Evolutionary conservation across 495 filamentous ascomycete genomes (phyloP), one percentile per base, ranked within the genome.

Genomic region (Talaromyces wortmannii): DNA sequence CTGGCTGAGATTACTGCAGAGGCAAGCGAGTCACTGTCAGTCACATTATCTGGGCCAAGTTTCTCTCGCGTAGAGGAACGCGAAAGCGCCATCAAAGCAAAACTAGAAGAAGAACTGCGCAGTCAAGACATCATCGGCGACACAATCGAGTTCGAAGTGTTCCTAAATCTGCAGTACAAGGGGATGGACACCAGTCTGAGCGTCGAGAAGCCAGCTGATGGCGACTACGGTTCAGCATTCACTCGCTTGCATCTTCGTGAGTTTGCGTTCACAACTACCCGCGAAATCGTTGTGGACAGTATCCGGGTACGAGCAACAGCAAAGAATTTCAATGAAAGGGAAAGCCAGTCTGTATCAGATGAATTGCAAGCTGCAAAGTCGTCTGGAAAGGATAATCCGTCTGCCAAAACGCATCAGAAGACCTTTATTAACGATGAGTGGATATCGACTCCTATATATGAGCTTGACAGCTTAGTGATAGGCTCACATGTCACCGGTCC

Each of bases 381-480:
- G 10, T 73, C 74, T n/a, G 78, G 76, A 56, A 79, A 78, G 40
- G 70, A 75, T 49, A 89, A 94, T 62, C 83, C 90, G 55, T 83
- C 83, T 6, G 85, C 85, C 1, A 79, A 91, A 7, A 88, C 88
- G 63, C 83, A 81, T 31, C 90, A 94, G 67, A 91, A 89, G 68
- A 76, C 94, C 1, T 89, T 95, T 45, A 88, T 80, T 29, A 82
- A 89, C 61, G 90, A 90, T 29, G 72, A 79, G 40, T 95, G 94
- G 72, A 74, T 83, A 58, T 82, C 92, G 42, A 97, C 94, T 0
- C 85, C 90, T 0, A 84, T 98, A 47, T 97, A 91, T 68, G 87
- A 88, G 60, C 78, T 98, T 0, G 83, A 88, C 53, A 83, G 91
- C 56, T 73, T 97, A 3, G 73, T 73, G 8, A 82, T 90, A 31